Base-by-base conservation (phyloP, 495 filamentous ascomycete genomes). In the Stereocaulon alpinum region DNA sequence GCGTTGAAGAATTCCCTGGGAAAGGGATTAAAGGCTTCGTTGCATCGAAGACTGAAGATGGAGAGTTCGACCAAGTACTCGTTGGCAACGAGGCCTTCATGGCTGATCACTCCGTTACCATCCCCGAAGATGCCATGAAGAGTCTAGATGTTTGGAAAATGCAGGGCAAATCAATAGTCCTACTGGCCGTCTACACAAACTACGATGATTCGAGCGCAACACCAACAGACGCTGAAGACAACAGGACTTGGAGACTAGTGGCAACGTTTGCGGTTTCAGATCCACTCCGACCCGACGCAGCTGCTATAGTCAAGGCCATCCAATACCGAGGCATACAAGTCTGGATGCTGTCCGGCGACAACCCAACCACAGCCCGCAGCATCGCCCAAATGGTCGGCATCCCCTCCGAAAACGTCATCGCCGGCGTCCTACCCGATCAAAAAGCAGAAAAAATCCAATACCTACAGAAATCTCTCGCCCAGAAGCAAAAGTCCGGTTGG, bases 261-360 rank as follows among this genome's bases (percentile, higher is more conserved):
- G 79, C 77, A 6, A 69, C 75, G 10, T 76, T 83, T 56, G 71
- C 80, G 20, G 78, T 18, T 49, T 15, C 48, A 18, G 91, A 96
- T 66, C 82, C 86, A 2, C 76, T 95, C 62, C 86, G 91, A 3
- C 82, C 84, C 3, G 88, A 92, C 67, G 83, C 91, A 1, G 69
- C 75, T 24, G 60, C 67, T 6, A 80, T 91, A 34, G 80, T 96
- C 63, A 67, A 70, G 10, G 73, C 83, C n/a, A 81, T 96, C 10
- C 78, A 82, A 55, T 69, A 79, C 29, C 78, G 77, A 24, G 80
- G 80, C 57, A 82, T 87, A 54, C 76, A 80, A 6, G 86, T 93
- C 20, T 95, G 83, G 82, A 94, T 96, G 89, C 83, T 93, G 47
- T 91, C 89, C 2, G 91, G 91, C 17, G 91, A 96, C 70, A 78